A percentile compares a stretch with the other conserved stretches of the same genome.
These are phyloP conservation scores for Entomortierella chlamydospora DNA, from an alignment of 192 early-diverging fungal species.

Conservation along the genomic window DNA sequence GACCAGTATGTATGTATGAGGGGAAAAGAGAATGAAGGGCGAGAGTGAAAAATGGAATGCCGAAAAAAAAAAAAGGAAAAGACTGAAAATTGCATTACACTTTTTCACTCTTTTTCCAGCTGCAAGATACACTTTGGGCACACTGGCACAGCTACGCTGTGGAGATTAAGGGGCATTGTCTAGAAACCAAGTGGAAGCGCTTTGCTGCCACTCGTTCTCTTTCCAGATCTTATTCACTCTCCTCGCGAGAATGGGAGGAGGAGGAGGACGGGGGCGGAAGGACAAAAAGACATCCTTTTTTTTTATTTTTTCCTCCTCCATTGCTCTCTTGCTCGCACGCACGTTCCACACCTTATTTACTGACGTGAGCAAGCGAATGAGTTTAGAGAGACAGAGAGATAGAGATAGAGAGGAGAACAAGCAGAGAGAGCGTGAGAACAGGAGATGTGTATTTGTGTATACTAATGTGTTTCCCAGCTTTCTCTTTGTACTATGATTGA, in stretches of 20 bases:
- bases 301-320: neutral
- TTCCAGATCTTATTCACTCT: too few species aligned
- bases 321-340: neutral
- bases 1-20: neutral
- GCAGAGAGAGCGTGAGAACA: too few species aligned
- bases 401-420: too few species aligned
- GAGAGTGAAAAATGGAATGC: neutral
- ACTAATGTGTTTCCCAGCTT: too few species aligned
- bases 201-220: neutral
- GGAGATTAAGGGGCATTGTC: conserved; percentile 3
- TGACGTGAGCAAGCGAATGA: neutral
- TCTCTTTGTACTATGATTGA: too few species aligned
- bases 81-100: too few species aligned
- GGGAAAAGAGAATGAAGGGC: neutral
- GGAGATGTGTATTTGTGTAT: too few species aligned
- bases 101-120: too few species aligned
- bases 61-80: neutral
- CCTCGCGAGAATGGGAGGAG: neutral
- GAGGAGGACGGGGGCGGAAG: neutral
- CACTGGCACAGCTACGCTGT: too few species aligned
- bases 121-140: too few species aligned
- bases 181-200: neutral
- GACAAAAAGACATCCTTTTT: neutral
- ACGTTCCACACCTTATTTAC: neutral
- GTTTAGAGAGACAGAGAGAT: too few species aligned